phyloP scores from a whole-genome alignment of 1,139 yeast genomes.

The Blastobotrys apis region DNA sequence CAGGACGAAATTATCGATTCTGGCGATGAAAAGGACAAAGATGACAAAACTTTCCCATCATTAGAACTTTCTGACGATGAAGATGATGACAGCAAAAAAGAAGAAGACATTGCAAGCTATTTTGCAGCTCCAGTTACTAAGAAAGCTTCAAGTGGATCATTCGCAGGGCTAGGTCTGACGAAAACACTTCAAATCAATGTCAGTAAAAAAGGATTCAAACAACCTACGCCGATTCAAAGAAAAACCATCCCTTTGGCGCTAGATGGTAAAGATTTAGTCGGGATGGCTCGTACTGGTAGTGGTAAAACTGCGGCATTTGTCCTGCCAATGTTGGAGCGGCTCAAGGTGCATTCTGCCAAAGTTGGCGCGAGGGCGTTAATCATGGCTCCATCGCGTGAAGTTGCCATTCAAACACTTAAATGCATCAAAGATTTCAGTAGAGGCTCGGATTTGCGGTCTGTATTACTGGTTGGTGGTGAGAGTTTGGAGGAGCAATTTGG shows the following conservation, averaged over 20 bases:
- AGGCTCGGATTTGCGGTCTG: constrained; percentile 78
- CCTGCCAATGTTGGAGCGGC: constrained; percentile 83
- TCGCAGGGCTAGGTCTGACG: constrained; percentile 86
- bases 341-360: constrained; percentile 77
- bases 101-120: constrained; percentile 47
- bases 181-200: constrained; percentile 67
- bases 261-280: constrained; percentile 90
- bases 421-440: constrained; percentile 84
- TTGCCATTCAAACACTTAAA: constrained; percentile 86
- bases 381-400: constrained; percentile 87
- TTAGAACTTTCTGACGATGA: constrained; percentile 68
- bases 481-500: constrained; percentile 93
- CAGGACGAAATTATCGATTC: constrained; percentile 59
- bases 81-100: constrained; percentile 37
- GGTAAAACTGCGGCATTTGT: constrained; percentile 98
- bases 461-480: constrained; percentile 92
- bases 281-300: constrained; percentile 99
- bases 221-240: constrained; percentile 97
- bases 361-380: constrained; percentile 88
- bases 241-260: constrained; percentile 87
- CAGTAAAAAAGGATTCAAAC: constrained; percentile 79
- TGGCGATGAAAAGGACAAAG: constrained; percentile 43
- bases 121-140: constrained; percentile 60
- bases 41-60: constrained; percentile 48
- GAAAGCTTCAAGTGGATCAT: constrained; percentile 57